Conservation (phyloP, 202 grass and related monocot genomes). For the Dendrocalamus latiflorus region DNA sequence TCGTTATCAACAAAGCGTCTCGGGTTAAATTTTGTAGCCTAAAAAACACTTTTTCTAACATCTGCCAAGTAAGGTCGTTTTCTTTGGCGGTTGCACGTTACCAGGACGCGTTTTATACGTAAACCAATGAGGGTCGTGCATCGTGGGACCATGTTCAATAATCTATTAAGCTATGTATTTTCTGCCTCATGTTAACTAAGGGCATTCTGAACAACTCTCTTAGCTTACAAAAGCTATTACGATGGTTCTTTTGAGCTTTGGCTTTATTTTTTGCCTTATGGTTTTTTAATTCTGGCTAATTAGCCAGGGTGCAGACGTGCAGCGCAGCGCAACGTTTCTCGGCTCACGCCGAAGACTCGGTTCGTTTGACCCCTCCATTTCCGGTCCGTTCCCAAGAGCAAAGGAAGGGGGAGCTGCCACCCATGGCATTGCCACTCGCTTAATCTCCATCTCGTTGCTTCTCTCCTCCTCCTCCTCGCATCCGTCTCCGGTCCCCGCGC, state of each 20-base stretch:
- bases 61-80: neutral
- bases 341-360: neutral
- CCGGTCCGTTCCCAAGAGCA: neutral
- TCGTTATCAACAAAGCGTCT: neutral
- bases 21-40: no score
- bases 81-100: neutral
- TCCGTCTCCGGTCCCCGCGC: neutral
- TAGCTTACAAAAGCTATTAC: no score
- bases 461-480: neutral
- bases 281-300: no score
- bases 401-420: neutral
- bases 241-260: no score
- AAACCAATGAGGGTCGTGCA: no score
- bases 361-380: slow-evolving; percentile 12
- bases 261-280: no score
- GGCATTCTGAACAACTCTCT: no score
- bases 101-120: neutral
- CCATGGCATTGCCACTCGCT: neutral
- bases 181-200: no score
- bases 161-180: no score
- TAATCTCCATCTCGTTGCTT: neutral
- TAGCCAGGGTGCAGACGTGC: neutral
- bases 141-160: no score
- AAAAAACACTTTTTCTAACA: no score
- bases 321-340: neutral